Evolutionary conservation across 768 basidiomycete genomes (phyloP), one percentile per base, ranked within the genome.

Genomic region (Agaricus subrufescens): DNA sequence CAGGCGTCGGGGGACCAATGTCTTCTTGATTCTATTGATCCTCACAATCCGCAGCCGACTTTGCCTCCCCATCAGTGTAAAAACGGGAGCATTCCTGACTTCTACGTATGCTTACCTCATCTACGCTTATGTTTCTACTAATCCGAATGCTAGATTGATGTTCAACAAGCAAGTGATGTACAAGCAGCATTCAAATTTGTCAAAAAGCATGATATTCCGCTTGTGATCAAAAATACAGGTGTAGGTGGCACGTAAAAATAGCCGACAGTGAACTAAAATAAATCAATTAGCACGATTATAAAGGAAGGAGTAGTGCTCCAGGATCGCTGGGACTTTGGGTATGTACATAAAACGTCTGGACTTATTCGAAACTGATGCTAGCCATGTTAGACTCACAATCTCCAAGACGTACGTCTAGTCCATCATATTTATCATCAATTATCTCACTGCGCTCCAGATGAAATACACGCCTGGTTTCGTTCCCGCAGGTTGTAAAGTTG

Each of bases 171-270:
- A 27, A 57, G 68, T 27, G 80, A 82, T 52, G 75, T 81, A 1
- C 56, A 65, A 9, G 71, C 74, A 2, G 79, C 78, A 0, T 78
- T 78, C 39, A 63, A 61, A n/a, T 82, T 81, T 58, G 67, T 72
- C 11, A 72, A 67, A 57, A 58, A 60, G 42, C 71, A 73, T 6
- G 60, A 63, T 3, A 64, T 77, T n/a, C 73, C 77, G 9, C 61
- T 82, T 12, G 74, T 74, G 12, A 69, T 82, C 25, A 79, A 80
- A 61, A 82, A 81, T 57, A 79, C 80, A 15, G 80, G 80, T 27
- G 78, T 80, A 58, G 62, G 75, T 64, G 27, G 25, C 30, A 10
- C n/a, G 19, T 37, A 14, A 23, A 26, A 7, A 30, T 25, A 19
- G n/a, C 37, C 10, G 34, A 12, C 47, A 37, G 8, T 34, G 34